Evolutionary conservation across 768 basidiomycete species (phyloP).

Genomic region (Rhodosporidiobolus sp.): DNA sequence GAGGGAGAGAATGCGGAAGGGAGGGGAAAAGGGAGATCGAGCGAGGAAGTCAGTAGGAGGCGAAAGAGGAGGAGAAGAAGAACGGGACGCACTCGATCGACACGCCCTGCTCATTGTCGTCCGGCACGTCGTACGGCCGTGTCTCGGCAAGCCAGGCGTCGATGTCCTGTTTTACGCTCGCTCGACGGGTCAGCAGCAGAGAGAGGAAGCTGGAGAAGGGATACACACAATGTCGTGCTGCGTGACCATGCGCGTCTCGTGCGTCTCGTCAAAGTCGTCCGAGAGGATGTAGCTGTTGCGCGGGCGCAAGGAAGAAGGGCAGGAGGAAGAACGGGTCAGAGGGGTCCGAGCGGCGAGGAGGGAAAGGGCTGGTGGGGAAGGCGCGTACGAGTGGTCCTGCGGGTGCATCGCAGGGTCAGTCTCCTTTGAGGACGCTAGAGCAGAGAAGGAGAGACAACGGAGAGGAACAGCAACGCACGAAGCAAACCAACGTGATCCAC

Average conservation of each 20-base stretch:
- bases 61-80: not conserved
- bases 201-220: too few relatives aligned
- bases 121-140: not conserved
- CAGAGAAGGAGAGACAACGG: too few relatives aligned
- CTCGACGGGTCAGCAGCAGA: too few relatives aligned
- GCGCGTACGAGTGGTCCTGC: not conserved
- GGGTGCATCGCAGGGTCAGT: not conserved
- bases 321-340: not conserved
- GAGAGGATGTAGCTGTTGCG: not conserved
- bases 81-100: constrained; percentile 2
- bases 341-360: not conserved
- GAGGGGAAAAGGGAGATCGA: too few relatives aligned
- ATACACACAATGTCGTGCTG: not conserved
- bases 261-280: not conserved
- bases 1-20: too few relatives aligned
- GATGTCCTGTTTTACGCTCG: too few relatives aligned
- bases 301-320: too few relatives aligned
- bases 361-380: not conserved
- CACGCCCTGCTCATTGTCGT: not conserved
- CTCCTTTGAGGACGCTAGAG: too few relatives aligned
- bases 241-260: constrained; percentile 22
- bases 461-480: not conserved
- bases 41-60: not conserved
- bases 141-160: not conserved
- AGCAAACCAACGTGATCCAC: constrained; percentile 11